These are phyloP conservation scores for Aureobasidium sp. DNA, from an alignment of 2,329 filamentous ascomycete genomes.

Conservation along the genomic window DNA sequence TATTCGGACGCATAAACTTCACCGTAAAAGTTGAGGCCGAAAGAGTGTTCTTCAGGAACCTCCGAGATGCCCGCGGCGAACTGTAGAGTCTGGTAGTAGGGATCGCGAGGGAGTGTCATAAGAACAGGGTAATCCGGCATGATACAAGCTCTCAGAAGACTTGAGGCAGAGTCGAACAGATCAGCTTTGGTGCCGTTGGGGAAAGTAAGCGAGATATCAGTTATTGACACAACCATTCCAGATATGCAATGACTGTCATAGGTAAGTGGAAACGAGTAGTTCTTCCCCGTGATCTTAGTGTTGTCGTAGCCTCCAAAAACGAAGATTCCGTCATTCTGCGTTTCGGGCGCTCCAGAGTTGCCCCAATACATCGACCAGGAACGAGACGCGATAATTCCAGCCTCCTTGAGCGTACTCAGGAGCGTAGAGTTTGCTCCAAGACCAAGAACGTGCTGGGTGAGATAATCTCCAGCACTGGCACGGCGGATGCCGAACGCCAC, in stretches of 20 bases:
- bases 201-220: neutral
- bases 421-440: neutral
- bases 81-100: neutral
- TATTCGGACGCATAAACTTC: neutral
- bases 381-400: neutral
- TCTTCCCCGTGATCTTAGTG: neutral
- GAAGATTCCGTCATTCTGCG: neutral
- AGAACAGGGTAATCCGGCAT: neutral
- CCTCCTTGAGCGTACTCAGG: neutral
- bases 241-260: neutral
- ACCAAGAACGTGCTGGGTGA: neutral
- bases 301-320: neutral
- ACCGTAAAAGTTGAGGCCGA: neutral
- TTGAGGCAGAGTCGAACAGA: neutral
- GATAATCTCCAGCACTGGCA: neutral
- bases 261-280: neutral
- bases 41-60: neutral
- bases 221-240: neutral
- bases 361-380: neutral
- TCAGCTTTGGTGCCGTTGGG: neutral
- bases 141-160: neutral
- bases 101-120: neutral
- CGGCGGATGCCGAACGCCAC: neutral
- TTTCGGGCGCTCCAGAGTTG: neutral
- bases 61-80: neutral